Percentiles rank a stretch among this genome's conserved stretches.
phyloP scores from a whole-genome alignment of 345 rosid genomes.

The Eucalyptus camaldulensis region DNA sequence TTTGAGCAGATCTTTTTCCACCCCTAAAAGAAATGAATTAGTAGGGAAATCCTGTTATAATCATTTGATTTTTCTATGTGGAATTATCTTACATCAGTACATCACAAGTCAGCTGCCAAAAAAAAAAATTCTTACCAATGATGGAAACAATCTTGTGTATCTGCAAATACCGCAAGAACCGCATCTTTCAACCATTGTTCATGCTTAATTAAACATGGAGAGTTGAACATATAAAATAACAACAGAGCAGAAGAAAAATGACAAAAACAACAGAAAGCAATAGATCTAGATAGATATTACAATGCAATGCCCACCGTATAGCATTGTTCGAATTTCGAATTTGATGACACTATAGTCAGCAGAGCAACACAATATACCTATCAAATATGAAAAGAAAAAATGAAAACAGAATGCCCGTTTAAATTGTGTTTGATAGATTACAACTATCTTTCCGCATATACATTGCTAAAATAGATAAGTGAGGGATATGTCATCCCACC shows the following conservation, averaged over 20 bases:
- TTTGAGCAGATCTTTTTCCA: conserved; percentile 39
- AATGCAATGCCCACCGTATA: neutral
- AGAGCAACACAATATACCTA: neutral
- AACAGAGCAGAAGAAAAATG: neutral
- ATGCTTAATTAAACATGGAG: conserved; percentile 10
- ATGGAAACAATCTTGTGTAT: conserved; percentile 77
- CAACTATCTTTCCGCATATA: no score
- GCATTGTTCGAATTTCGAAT: neutral
- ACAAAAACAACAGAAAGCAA: neutral
- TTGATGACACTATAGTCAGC: neutral
- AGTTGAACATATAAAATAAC: neutral
- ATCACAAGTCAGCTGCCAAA: neutral
- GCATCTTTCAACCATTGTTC: conserved; percentile 80
- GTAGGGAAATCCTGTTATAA: neutral
- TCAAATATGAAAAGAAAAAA: no score
- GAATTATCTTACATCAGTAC: neutral
- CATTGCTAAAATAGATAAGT: no score
- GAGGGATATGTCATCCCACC: no score
- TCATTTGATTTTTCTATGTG: neutral
- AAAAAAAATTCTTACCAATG: conserved; percentile 44
- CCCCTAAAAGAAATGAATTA: conserved; percentile 51
- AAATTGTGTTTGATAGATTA: no score
- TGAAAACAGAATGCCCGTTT: no score
- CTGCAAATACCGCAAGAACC: conserved; percentile 65
- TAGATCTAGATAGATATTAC: neutral